These are phyloP conservation scores for Ganoderma meredithae DNA, from an alignment of 1,284 basidiomycete genomes.

Conservation along the genomic window DNA sequence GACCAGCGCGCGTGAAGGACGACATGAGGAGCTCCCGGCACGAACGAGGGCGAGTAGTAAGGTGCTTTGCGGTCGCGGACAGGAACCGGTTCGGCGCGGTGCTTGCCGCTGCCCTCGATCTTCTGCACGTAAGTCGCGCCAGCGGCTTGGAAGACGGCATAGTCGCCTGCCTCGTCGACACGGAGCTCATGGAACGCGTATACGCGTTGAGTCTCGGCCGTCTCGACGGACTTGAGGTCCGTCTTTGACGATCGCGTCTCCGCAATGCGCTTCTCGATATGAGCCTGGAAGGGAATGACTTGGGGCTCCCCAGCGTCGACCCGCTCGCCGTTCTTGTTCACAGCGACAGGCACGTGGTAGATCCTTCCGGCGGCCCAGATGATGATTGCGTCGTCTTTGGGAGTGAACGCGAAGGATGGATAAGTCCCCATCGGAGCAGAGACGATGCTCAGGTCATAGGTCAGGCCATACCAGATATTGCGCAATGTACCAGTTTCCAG, in stretches of 20 bases:
- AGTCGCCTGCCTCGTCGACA: conserved; percentile 58
- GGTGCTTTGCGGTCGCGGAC: conserved; percentile 53
- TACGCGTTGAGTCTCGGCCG: conserved; percentile 59
- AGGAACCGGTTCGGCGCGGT: conserved; percentile 51
- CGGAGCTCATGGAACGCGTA: conserved; percentile 67
- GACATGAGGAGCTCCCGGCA: conserved; percentile 53
- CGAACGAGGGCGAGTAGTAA: conserved; percentile 75
- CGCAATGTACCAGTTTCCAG: conserved; percentile 67
- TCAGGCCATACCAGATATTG: conserved; percentile 73
- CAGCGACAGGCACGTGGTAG: conserved; percentile 60
- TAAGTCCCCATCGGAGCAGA: conserved; percentile 81
- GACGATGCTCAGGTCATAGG: conserved; percentile 65
- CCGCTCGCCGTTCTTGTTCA: conserved; percentile 58
- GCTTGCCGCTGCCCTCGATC: conserved; percentile 41
- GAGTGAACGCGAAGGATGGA: conserved; percentile 74
- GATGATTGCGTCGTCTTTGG: conserved; percentile 65
- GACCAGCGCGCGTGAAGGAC: conserved; percentile 76
- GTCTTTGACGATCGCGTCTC: conserved; percentile 58
- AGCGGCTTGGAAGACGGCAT: conserved; percentile 63
- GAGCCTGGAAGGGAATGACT: conserved; percentile 65
- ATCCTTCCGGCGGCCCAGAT: conserved; percentile 80
- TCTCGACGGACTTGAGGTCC: conserved; percentile 61
- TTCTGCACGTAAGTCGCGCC: conserved; percentile 60
- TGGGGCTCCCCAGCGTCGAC: conserved; percentile 50
- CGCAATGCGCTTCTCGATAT: conserved; percentile 67